Base-by-base conservation (phyloP, 148 eudicot species). In the Selenicereus undatus region DNA sequence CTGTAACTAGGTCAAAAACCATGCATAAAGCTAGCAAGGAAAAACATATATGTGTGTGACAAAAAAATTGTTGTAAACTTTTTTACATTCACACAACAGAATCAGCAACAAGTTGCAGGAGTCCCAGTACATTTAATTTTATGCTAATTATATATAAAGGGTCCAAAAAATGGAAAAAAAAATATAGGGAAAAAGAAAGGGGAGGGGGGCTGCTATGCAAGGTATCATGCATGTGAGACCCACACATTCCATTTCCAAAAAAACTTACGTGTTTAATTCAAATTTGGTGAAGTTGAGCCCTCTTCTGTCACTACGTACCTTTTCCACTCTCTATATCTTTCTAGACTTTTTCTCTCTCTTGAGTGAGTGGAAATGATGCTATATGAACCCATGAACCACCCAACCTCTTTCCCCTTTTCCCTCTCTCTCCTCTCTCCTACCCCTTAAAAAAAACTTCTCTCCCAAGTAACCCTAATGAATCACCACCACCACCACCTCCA, bases 371-470 rank as follows among this genome's bases (percentile, higher is more conserved):
- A 48, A 39, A 39, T 7, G 22, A 43, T 17, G 0, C 86, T 84
- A 84, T 84, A 84, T 64, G 32, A 77, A 84, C 58, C 48, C 65
- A n/a, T 66, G 5, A 8, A 84, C 84, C 86, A 74, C 48, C 81
- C 43, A 21, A 77, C 86, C 86, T 84, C 83, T 84, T 81, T 84
- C 84, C 86, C 86, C 86, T 84, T 84, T 84, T 81, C 86, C 86
- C 84, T 81, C 84, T 84, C 43, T 74, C 76, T 66, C 71, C 71
- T 50, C 81, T 77, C 84, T 30, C 35, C 42, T 7, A 72, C 73
- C 77, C 78, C 56, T 11, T 27, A 35, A 17, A 21, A 27, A 75
- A 65, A 43, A 36, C 73, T 68, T 42, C 26, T 13, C n/a, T 24
- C 51, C 24, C 8, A 42, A 75, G 70, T 26, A 65, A 22, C 69